Conservation (phyloP, 768 basidiomycete species). For the Pisolithus microcarpus region DNA sequence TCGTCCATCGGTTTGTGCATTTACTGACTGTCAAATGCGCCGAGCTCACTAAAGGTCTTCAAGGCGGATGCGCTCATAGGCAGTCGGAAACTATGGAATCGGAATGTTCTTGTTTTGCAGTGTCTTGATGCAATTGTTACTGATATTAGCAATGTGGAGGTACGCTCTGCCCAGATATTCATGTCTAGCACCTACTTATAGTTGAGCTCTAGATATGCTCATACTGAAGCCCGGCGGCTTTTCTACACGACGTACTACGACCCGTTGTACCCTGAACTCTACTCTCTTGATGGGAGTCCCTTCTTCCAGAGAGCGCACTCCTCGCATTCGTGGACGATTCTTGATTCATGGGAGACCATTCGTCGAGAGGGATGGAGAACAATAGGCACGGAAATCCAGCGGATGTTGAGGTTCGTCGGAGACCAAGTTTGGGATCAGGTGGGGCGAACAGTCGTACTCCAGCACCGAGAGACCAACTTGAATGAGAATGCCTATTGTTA, state of each 20-base stretch:
- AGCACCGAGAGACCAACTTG: conserved; percentile 23
- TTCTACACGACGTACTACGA: conserved; percentile 76
- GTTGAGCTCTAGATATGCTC: conserved; percentile 33
- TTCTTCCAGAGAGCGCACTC: conserved; percentile 26
- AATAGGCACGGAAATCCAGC: conserved; percentile 31
- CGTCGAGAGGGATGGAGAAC: conserved; percentile 36
- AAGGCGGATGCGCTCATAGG: conserved; percentile 16
- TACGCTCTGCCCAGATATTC: conserved; percentile 23
- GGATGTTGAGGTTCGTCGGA: conserved; percentile 33
- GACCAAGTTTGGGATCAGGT: conserved; percentile 38
- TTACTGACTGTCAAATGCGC: not conserved
- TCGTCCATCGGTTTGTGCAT: conserved; percentile 32
- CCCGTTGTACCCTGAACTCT: conserved; percentile 67
- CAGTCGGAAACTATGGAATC: conserved; percentile 16
- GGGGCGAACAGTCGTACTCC: conserved; percentile 28
- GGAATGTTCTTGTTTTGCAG: conserved; percentile 29
- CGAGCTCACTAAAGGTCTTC: conserved; percentile 8
- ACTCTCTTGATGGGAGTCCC: conserved; percentile 36
- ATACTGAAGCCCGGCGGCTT: conserved; percentile 42
- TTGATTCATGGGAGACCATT: conserved; percentile 33
- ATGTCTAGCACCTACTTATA: conserved; percentile 1
- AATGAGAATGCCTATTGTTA: conserved; percentile 2
- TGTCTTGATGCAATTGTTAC: conserved; percentile 38
- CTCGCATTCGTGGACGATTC: conserved; percentile 32
- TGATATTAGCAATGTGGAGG: conserved; percentile 54